Conservation (phyloP, 2,329 filamentous ascomycete species). For the Pseudogymnoascus sp. region DNA sequence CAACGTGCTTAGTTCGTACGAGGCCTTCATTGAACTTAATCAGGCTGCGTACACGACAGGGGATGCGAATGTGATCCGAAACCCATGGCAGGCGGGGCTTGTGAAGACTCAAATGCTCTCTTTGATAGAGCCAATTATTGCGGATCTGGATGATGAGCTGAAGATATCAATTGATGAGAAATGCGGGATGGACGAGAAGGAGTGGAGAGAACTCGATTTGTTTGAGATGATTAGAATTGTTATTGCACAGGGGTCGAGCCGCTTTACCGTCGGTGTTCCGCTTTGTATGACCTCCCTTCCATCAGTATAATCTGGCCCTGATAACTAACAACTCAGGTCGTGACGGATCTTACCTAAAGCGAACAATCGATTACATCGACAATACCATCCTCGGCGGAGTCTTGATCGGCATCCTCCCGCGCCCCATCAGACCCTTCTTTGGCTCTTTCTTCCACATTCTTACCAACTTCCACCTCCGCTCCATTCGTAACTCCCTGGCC, state of each 20-base stretch:
- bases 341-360: conserved; percentile 29
- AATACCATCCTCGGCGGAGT: conserved; percentile 29
- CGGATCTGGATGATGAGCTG: conserved; percentile 21
- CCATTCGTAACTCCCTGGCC: conserved; percentile 16
- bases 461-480: conserved; percentile 19
- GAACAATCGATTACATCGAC: conserved; percentile 26
- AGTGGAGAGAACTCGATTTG: conserved; percentile 22
- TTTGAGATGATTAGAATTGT: conserved; percentile 22
- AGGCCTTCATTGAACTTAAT: conserved; percentile 33
- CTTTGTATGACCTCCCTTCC: conserved; percentile 18
- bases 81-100: conserved; percentile 29
- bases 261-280: conserved; percentile 25
- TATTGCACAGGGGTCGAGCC: conserved; percentile 23
- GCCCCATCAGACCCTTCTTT: conserved; percentile 26
- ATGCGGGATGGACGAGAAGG: conserved; percentile 19
- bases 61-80: conserved; percentile 26
- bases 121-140: conserved; percentile 19
- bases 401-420: conserved; percentile 25
- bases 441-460: conserved; percentile 23
- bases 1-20: conserved; percentile 25
- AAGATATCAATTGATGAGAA: conserved; percentile 20
- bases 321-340: conserved; percentile 10
- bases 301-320: conserved; percentile 11
- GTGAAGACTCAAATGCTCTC: conserved; percentile 17
- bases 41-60: conserved; percentile 33